Base-by-base conservation (phyloP, 805 yeast genomes). In the Ogataea naganishii region DNA sequence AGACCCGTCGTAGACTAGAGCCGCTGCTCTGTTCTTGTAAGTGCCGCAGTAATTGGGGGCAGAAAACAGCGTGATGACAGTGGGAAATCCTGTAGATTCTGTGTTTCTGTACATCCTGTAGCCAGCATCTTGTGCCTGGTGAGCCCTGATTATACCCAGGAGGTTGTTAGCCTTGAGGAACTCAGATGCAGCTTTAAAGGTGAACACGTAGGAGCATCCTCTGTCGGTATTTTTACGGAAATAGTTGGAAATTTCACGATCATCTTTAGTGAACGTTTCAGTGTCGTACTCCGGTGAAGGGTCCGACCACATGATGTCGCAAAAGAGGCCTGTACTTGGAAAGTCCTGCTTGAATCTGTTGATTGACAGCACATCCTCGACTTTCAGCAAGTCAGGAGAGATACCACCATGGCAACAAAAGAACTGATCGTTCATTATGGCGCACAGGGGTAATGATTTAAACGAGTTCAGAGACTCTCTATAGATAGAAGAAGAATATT, bases 101-200 rank as follows among this genome's bases (percentile, higher is more conserved):
- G 94, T 81, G 38, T 81, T 73, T 46, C 80, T 79, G 58, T 88
- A 88, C 83, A 89, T 88, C 49, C 96, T 64, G 59, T 85, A 88
- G 19, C 97, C 97, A 3, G 89, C 85, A 56, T 88, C 96, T 56
- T 89, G 96, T 1, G 96, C 96, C 58, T 89, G 96, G 55, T 89
- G 97, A 1, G 96, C 97, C 36, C 97, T 68, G 24, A 89, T 84
- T 20, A 89, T 73, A 12, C 88, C 79, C 21, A 89, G 59, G 18
- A 89, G 61, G 14, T 82, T 81, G 24, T 85, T 89, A 32, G 74
- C 64, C 36, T 80, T 80, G 43, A 89, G 62, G 46, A 89, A 88
- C 25, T 70, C 70, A 46, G 88, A 78, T 2, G 80, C 70, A 0
- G 96, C 95, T 46, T 68, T 68, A 55, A 78, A 88, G 0, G 95